Evolutionary conservation across 768 basidiomycete species (phyloP), one percentile per base, ranked within the genome.

Genomic region (Trichaptum fuscoviolaceum): DNA sequence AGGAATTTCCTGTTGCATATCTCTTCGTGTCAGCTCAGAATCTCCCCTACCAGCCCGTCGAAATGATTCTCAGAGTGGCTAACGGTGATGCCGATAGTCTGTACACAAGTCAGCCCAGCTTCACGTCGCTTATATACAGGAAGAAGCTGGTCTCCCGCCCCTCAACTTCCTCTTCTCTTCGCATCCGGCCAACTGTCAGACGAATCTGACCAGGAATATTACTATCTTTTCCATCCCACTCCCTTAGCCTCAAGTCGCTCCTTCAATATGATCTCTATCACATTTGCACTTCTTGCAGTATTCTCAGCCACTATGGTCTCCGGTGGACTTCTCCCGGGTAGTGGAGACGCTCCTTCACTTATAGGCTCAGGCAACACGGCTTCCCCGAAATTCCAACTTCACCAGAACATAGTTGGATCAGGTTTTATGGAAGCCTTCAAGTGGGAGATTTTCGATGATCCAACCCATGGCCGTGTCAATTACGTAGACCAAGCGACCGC

Each of bases 381-480:
- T 2, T 12, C 42, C 3, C 42, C 12, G 10, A 12, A 4, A 5
- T 52, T 52, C 42, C 42, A 52, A 20, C 42, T 52, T 20, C 42
- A 52, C 15, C 67, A 69, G 58, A 58, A 64, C 9, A 67, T 65
- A 30, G 66, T 77, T 57, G 82, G 81, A 34, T 8, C 63, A 10
- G 77, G 78, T 70, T 89, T 89, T 71, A 77, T 83, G 66, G 63
- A 77, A 23, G 67, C 66, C 6, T 89, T 82, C 77, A 73, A 71
- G 0, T 88, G 83, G 82, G 79, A 85, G 68, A 82, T 80, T 7
- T 64, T 73, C 26, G 70, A 81, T 66, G 87, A 89, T 71, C 87
- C 86, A n/a, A 89, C 87, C 0, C 84, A 87, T 68, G 87, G 87
- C 17, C 77, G 83, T 63, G 85, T 87, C 66, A 83, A 88, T 74